Evolutionary conservation across 306 rosid genomes (phyloP).

Genomic region (Vigna reflexopilosa): DNA sequence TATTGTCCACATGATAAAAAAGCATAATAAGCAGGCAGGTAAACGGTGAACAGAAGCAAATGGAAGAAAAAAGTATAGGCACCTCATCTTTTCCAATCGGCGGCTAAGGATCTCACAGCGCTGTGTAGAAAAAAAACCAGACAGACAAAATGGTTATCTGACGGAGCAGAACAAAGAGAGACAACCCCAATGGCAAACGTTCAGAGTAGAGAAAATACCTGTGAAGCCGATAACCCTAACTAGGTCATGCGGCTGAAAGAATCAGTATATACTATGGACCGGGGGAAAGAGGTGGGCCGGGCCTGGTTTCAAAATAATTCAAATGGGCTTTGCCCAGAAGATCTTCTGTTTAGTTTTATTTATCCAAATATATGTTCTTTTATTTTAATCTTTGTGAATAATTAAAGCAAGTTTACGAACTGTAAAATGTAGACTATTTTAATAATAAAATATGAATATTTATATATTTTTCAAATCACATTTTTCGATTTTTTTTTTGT

Average conservation of each 20-base stretch:
- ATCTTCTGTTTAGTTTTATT: not conserved
- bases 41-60: not conserved
- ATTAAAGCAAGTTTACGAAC: too few relatives aligned
- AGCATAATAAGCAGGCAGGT: not conserved
- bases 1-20: not conserved
- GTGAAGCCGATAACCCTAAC: not conserved
- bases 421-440: not conserved
- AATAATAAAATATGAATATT: not conserved
- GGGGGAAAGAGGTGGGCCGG: not conserved
- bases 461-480: too few relatives aligned
- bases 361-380: not conserved
- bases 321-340: not conserved
- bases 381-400: too few relatives aligned
- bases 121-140: not conserved
- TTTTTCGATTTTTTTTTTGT: not conserved
- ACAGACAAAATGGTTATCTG: not conserved
- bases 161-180: not conserved
- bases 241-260: not conserved
- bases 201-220: not conserved
- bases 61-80: not conserved
- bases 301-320: not conserved
- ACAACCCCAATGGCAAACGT: not conserved
- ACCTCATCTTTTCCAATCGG: constrained; percentile 24
- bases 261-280: constrained; percentile 5
- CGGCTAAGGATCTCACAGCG: not conserved